Evolutionary conservation across 176 grass and related monocot genomes (phyloP).

Genomic region (Elaeis guineensis): DNA sequence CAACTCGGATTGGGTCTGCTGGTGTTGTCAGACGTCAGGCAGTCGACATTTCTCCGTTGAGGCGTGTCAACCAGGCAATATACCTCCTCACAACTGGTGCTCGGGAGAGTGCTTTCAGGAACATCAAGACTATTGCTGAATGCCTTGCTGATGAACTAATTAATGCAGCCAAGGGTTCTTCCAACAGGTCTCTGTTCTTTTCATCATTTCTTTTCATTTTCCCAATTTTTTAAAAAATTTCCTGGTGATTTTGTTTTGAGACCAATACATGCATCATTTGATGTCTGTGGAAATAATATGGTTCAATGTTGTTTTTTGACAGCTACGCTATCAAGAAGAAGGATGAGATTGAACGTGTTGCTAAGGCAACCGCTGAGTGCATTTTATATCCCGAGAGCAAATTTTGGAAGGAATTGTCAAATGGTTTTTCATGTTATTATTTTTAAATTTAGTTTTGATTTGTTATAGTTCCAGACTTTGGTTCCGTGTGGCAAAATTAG

Average conservation of each 20-base stretch:
- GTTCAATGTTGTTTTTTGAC: neutral
- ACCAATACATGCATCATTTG: too few relatives aligned
- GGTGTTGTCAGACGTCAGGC: slow-evolving; percentile 59
- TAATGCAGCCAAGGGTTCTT: slow-evolving; percentile 61
- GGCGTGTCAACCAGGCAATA: slow-evolving; percentile 60
- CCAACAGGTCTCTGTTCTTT: slow-evolving; percentile 44
- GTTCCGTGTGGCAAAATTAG: too few relatives aligned
- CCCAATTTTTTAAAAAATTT: too few relatives aligned
- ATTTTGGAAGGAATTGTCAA: neutral
- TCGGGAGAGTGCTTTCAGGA: slow-evolving; percentile 61
- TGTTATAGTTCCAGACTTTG: too few relatives aligned
- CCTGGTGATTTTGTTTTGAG: too few relatives aligned
- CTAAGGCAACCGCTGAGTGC: slow-evolving; percentile 29
- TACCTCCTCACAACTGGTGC: slow-evolving; percentile 61
- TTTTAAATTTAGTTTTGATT: too few relatives aligned
- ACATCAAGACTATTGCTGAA: slow-evolving; percentile 67
- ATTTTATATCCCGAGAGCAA: neutral
- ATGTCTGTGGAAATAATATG: neutral
- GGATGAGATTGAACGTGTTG: slow-evolving; percentile 43
- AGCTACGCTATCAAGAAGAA: slow-evolving; percentile 45
- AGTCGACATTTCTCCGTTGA: slow-evolving; percentile 67
- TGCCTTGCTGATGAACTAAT: slow-evolving; percentile 70
- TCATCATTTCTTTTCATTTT: neutral
- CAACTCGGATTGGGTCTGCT: slow-evolving; percentile 62
- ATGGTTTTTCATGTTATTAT: too few relatives aligned